Evolutionary conservation across 2,329 filamentous ascomycete genomes (phyloP).

Genomic region (Phaeosphaeriaceae sp.): DNA sequence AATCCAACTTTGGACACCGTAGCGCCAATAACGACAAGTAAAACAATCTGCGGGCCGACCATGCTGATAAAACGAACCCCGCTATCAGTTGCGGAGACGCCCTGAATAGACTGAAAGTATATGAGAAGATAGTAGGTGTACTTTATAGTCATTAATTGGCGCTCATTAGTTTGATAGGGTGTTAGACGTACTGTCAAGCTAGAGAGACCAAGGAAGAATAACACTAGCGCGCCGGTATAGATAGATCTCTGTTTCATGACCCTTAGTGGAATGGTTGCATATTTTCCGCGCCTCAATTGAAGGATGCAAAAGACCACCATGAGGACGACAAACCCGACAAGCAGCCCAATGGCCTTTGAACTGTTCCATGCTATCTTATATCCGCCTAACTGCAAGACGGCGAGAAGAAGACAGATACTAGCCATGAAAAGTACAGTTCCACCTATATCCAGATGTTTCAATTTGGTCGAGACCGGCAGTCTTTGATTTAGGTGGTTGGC

Average conservation of each 20-base stretch:
- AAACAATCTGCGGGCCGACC: constrained; percentile 2
- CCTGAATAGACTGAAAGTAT: constrained; percentile 50
- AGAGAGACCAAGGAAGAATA: constrained; percentile 27
- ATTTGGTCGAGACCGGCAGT: not conserved
- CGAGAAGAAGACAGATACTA: constrained; percentile 48
- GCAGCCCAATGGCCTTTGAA: constrained; percentile 53
- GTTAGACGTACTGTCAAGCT: constrained; percentile 21
- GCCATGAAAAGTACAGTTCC: constrained; percentile 51
- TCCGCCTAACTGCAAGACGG: constrained; percentile 55
- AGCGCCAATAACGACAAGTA: not conserved
- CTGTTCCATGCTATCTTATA: constrained; percentile 50
- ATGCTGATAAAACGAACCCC: constrained; percentile 8
- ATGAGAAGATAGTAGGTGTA: constrained; percentile 46
- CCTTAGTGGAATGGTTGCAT: constrained; percentile 39
- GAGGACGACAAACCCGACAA: constrained; percentile 53
- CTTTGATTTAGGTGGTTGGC: not conserved
- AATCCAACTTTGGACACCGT: not conserved
- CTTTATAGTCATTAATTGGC: constrained; percentile 16
- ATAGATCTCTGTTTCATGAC: constrained; percentile 44
- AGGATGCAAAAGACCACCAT: constrained; percentile 14
- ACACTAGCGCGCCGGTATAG: constrained; percentile 28
- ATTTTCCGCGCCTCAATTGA: constrained; percentile 9
- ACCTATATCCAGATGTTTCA: constrained; percentile 6
- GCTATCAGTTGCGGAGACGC: constrained; percentile 7
- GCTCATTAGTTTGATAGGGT: not conserved